These are phyloP conservation scores for Macrotyloma uniflorum DNA, from an alignment of 306 rosid genomes.

Conservation along the genomic window DNA sequence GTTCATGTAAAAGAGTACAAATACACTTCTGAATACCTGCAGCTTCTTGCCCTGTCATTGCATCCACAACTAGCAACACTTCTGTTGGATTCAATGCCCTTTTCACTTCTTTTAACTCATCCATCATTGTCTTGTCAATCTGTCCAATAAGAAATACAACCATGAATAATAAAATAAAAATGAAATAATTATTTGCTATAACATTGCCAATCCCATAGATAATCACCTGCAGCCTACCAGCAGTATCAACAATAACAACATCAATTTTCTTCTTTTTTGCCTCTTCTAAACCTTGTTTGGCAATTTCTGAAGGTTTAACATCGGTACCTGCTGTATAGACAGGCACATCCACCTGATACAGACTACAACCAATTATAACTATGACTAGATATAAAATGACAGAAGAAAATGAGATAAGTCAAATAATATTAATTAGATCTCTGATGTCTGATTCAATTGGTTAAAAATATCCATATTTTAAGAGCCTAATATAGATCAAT, in stretches of 20 bases:
- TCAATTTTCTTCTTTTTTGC: conserved; percentile 90
- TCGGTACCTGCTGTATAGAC: conserved; percentile 91
- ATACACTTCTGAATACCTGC: conserved; percentile 65
- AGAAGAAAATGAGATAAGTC: conserved; percentile 6
- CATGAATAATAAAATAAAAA: conserved; percentile 11
- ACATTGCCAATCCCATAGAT: conserved; percentile 7
- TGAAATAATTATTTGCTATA: conserved; percentile 1
- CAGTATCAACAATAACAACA: conserved; percentile 93
- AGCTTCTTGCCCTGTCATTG: conserved; percentile 99
- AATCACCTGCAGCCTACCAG: conserved; percentile 98
- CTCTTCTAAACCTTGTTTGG: conserved; percentile 90
- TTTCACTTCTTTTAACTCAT: conserved; percentile 94
- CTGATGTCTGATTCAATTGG: conserved; percentile 18
- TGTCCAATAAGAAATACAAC: conserved; percentile 42
- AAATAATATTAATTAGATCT: conserved; percentile 13
- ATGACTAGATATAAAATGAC: conserved; percentile 27
- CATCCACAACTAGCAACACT: conserved; percentile 97
- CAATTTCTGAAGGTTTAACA: conserved; percentile 86
- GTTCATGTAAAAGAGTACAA: conserved; percentile 23
- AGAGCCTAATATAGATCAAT: conserved; percentile 25
- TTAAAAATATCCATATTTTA: conserved; percentile 21
- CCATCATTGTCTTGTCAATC: conserved; percentile 98
- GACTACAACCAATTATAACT: conserved; percentile 50
- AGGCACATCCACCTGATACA: conserved; percentile 88
- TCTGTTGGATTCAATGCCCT: conserved; percentile 78